A percentile compares a stretch with the other conserved stretches of the same genome.
Evolutionary conservation across 2,329 filamentous ascomycete species (phyloP).

Genomic region (Sordariomycetes sp.): DNA sequence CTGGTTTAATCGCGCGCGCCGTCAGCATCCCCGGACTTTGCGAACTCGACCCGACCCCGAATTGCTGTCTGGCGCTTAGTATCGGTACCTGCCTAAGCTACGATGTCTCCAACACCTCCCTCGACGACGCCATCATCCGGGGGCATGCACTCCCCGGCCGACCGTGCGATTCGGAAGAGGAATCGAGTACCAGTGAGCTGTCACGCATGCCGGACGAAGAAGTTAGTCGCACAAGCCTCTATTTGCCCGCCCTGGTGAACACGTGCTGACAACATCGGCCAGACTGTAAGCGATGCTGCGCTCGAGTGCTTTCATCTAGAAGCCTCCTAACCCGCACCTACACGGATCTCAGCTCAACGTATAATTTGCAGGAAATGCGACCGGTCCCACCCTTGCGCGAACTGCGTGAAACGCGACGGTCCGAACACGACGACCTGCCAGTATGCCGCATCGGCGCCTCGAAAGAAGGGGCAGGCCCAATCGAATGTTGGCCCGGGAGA

Average conservation of each 20-base stretch:
- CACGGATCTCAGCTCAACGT: neutral
- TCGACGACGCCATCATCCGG: constrained; percentile 68
- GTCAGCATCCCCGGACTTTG: too few relatives aligned
- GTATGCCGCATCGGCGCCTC: constrained; percentile 58
- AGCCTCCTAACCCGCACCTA: constrained; percentile 4
- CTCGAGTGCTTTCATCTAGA: constrained; percentile 1
- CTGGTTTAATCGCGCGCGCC: too few relatives aligned
- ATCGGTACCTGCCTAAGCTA: constrained; percentile 8
- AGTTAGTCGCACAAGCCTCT: constrained; percentile 39
- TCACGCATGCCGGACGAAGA: constrained; percentile 79
- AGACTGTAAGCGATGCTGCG: constrained; percentile 14
- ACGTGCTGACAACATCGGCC: constrained; percentile 15
- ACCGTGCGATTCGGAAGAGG: constrained; percentile 78
- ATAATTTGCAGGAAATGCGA: constrained; percentile 76
- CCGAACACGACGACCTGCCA: constrained; percentile 69
- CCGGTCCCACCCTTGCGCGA: constrained; percentile 79
- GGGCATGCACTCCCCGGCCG: constrained; percentile 61
- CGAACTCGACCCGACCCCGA: neutral
- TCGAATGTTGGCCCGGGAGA: constrained; percentile 62
- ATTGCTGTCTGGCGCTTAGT: neutral
- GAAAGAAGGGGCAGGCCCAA: constrained; percentile 62
- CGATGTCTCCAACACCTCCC: constrained; percentile 64
- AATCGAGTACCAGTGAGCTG: constrained; percentile 89
- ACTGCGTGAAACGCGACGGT: constrained; percentile 84
- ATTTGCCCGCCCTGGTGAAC: neutral